These are phyloP conservation scores for Cicer arietinum DNA, from an alignment of 306 rosid species.

Conservation along the genomic window DNA sequence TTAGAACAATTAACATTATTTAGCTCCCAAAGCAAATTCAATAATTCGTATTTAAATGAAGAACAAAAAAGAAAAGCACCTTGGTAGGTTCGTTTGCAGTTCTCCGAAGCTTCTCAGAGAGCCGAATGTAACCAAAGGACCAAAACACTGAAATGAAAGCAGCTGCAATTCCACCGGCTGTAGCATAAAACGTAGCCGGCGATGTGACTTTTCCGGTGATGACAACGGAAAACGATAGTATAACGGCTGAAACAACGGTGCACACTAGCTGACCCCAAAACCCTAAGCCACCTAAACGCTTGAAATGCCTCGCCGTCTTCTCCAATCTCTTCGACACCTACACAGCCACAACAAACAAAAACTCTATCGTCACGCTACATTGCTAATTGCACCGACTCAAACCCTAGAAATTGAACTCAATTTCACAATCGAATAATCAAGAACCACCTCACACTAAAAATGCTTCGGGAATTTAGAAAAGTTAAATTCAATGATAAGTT, in stretches of 20 bases:
- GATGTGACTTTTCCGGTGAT: conserved; percentile 82
- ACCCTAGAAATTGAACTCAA: conserved; percentile 40
- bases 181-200: conserved; percentile 90
- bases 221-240: conserved; percentile 86
- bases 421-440: conserved; percentile 1
- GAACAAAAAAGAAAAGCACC: conserved; percentile 47
- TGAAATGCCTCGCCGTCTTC: conserved; percentile 87
- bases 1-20: conserved; percentile 4
- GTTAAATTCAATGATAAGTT: too few species aligned
- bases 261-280: conserved; percentile 97
- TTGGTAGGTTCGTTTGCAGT: conserved; percentile 86
- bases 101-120: conserved; percentile 77
- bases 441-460: not conserved
- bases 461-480: not conserved
- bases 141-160: conserved; percentile 93
- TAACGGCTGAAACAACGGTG: conserved; percentile 89
- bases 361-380: conserved; percentile 13
- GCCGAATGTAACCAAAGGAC: conserved; percentile 97
- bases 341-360: conserved; percentile 34
- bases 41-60: not conserved
- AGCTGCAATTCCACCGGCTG: conserved; percentile 90
- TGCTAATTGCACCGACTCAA: not conserved
- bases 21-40: conserved; percentile 17
- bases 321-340: conserved; percentile 89
- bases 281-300: conserved; percentile 87